Conservation (phyloP, 805 yeast genomes). For the Saccharomycopsis fodiens region DNA sequence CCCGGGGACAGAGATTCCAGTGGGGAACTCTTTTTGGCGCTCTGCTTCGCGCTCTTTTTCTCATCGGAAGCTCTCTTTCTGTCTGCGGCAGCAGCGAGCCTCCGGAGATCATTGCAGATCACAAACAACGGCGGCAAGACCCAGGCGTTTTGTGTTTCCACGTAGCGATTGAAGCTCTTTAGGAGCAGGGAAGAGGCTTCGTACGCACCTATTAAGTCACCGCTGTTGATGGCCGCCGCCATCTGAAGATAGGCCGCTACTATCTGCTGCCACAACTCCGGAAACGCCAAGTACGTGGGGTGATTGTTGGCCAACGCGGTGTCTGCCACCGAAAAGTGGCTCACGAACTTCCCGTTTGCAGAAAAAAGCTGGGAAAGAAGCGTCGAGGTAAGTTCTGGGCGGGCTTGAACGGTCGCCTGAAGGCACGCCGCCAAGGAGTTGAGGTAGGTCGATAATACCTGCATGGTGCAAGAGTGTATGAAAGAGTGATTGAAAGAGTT, state of each 20-base stretch:
- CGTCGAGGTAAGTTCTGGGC: neutral
- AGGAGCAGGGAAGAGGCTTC: slow-evolving; percentile 33
- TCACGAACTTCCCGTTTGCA: neutral
- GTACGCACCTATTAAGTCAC: slow-evolving; percentile 20
- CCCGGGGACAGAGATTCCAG: slow-evolving; percentile 12
- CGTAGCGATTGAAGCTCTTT: slow-evolving; percentile 41
- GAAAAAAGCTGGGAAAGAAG: neutral
- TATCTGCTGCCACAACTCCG: neutral
- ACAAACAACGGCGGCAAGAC: slow-evolving; percentile 36
- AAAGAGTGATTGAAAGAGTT: too few relatives aligned
- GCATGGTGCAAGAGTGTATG: too few relatives aligned
- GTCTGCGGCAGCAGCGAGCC: slow-evolving; percentile 23
- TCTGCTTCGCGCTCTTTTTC: neutral
- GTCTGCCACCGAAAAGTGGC: neutral
- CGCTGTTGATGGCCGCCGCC: neutral
- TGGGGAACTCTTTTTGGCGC: neutral
- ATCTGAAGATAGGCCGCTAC: neutral
- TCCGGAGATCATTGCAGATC: slow-evolving; percentile 33
- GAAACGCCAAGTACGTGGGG: neutral
- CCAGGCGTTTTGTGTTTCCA: slow-evolving; percentile 49
- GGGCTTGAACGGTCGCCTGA: neutral
- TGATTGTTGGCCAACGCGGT: neutral
- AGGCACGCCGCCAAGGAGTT: neutral
- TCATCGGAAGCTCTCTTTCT: slow-evolving; percentile 27
- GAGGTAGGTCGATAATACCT: neutral